Conservation (phyloP, 2,329 filamentous ascomycete species). For the Cladobotryum mycophilum region DNA sequence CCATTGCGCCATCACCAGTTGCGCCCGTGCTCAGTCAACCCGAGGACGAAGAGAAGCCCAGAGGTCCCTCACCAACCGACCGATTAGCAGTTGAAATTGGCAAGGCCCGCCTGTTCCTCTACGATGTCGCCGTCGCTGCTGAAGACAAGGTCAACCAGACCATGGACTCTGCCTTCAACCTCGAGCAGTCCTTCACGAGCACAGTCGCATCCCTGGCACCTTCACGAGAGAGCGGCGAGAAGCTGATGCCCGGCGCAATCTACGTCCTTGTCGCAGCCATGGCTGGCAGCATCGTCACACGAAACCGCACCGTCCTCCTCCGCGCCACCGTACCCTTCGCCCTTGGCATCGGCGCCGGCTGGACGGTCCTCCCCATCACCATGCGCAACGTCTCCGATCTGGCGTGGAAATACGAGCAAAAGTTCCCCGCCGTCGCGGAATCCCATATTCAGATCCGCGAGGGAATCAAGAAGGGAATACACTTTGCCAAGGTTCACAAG, state of each 20-base stretch:
- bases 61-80: constrained; percentile 73
- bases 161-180: constrained; percentile 72
- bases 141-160: constrained; percentile 80
- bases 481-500: constrained; percentile 69
- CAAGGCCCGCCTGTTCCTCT: constrained; percentile 70
- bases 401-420: constrained; percentile 88
- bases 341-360: constrained; percentile 76
- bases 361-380: constrained; percentile 79
- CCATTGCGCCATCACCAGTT: constrained; percentile 23
- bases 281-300: constrained; percentile 85
- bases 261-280: constrained; percentile 93
- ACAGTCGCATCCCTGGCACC: constrained; percentile 87
- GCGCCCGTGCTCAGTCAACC: constrained; percentile 25
- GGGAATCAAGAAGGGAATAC: constrained; percentile 60
- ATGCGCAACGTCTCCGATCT: constrained; percentile 83
- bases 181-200: constrained; percentile 84
- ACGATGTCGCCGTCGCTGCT: constrained; percentile 64
- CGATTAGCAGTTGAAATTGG: constrained; percentile 79
- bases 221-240: constrained; percentile 76
- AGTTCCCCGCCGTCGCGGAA: constrained; percentile 74
- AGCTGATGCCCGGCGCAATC: constrained; percentile 79
- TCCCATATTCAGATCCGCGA: constrained; percentile 69
- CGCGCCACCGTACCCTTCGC: constrained; percentile 70
- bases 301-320: constrained; percentile 80
- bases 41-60: constrained; percentile 22